Conservation (phyloP, 805 yeast genomes). For the Nakazawaea siamensis region DNA sequence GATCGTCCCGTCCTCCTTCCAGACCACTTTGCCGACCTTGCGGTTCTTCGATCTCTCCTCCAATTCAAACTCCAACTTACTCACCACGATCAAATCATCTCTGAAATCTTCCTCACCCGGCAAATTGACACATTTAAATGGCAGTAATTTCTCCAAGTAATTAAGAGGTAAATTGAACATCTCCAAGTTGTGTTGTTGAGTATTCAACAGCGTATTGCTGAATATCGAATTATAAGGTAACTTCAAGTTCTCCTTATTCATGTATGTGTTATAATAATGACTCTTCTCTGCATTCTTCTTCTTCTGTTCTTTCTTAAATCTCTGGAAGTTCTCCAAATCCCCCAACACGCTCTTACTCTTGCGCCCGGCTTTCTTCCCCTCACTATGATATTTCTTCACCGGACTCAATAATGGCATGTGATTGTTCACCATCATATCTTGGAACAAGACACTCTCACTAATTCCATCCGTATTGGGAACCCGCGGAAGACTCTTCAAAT, state of each 20-base stretch:
- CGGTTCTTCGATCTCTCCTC: constrained; percentile 13
- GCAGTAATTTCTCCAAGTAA: constrained; percentile 17
- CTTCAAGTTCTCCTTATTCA: constrained; percentile 15
- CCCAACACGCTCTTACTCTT: constrained; percentile 17
- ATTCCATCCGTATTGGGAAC: constrained; percentile 24
- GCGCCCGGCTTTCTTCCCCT: constrained; percentile 12
- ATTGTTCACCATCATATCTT: constrained; percentile 22
- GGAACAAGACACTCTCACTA: constrained; percentile 17
- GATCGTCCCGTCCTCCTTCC: not conserved
- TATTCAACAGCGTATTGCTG: constrained; percentile 23
- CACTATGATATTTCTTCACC: constrained; percentile 17
- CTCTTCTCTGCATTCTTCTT: constrained; percentile 2
- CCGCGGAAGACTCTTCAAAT: constrained; percentile 22
- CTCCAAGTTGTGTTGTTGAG: constrained; percentile 25
- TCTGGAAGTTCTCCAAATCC: constrained; percentile 20
- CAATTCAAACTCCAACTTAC: constrained; percentile 22
- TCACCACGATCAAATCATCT: constrained; percentile 23
- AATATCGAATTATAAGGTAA: constrained; percentile 21
- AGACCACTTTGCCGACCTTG: constrained; percentile 12
- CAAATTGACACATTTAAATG: constrained; percentile 14
- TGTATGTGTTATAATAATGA: constrained; percentile 19
- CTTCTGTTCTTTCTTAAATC: constrained; percentile 12
- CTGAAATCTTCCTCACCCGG: constrained; percentile 25
- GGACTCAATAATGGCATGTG: constrained; percentile 23
- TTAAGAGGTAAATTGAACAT: constrained; percentile 23